Base-by-base conservation (phyloP, 1,284 basidiomycete species). In the Leccinum ponderosum region DNA sequence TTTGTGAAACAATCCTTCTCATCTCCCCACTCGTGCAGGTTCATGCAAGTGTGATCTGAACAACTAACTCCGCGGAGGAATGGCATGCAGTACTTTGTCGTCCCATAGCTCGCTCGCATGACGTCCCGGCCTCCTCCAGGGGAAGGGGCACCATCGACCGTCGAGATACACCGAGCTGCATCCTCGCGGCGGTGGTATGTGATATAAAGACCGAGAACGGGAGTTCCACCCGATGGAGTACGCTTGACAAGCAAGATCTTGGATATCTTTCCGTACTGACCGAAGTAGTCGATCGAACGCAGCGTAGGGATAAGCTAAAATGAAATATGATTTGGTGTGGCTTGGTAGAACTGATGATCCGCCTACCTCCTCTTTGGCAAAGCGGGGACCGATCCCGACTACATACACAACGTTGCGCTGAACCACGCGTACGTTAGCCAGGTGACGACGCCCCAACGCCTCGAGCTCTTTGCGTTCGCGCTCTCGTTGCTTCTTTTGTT, bases 361-460 rank as follows among this genome's bases (percentile, higher is more conserved):
- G 60, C 88, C 63, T 69, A 96, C 96, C 83, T 99, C 97, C 77
- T 98, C 95, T 74, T 94, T 96, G 53, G 93, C 96, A 75, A 94
- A 92, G 65, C 91, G 84, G 62, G 82, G 91, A 20, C 94, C 87
- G 68, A 99, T 92, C 14, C 97, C 97, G 27, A 97, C 90, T 22
- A 99, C 94, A 75, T 98, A 98, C 20, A 97, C 96, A 50, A 97
- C 93, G 69, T 94, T 97, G 70, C 96, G 93, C 76, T 98, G 96
- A 17, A 98, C 94, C 27, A 99, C 94, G 37, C 97, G 89, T 53
- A 98, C 93, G 71, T 98, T 98, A 51, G 94, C 89, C 42, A 97
- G 83, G 68, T 96, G 90, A 65, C 94, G 89, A 66, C 97, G 86
- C 56, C 93, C 92, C 55, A 96, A 83, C 12, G 87, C 80, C 62